These are phyloP conservation scores for Aspergillus versicolor DNA, from an alignment of 2,329 filamentous ascomycete genomes.

Conservation along the genomic window DNA sequence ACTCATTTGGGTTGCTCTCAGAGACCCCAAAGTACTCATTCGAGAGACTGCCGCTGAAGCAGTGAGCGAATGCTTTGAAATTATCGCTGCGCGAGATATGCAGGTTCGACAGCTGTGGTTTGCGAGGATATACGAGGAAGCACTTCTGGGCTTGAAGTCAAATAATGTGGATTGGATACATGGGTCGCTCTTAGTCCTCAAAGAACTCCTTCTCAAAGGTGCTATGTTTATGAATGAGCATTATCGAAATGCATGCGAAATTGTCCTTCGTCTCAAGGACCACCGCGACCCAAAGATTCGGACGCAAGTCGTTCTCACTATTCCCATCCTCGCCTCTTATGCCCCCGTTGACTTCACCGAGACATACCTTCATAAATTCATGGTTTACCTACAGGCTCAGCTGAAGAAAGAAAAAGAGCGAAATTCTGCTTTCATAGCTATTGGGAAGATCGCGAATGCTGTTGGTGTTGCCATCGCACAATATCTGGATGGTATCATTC, in stretches of 20 bases:
- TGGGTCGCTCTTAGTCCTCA: slow-evolving; percentile 88
- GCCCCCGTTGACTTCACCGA: slow-evolving; percentile 86
- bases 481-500: slow-evolving; percentile 89
- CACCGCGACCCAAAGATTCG: slow-evolving; percentile 85
- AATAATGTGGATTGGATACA: slow-evolving; percentile 86
- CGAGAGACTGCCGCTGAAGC: slow-evolving; percentile 88
- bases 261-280: slow-evolving; percentile 88
- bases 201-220: slow-evolving; percentile 88
- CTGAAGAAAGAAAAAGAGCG: slow-evolving; percentile 93
- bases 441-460: slow-evolving; percentile 93
- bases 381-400: slow-evolving; percentile 92
- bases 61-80: slow-evolving; percentile 92
- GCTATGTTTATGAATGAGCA: slow-evolving; percentile 99
- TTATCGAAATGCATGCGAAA: slow-evolving; percentile 89
- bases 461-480: slow-evolving; percentile 93
- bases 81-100: slow-evolving; percentile 89
- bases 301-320: slow-evolving; percentile 84
- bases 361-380: slow-evolving; percentile 88
- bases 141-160: slow-evolving; percentile 73
- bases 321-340: slow-evolving; percentile 90
- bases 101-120: slow-evolving; percentile 86
- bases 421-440: slow-evolving; percentile 91
- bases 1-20: slow-evolving; percentile 90
- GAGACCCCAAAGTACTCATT: slow-evolving; percentile 87
- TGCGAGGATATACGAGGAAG: slow-evolving; percentile 84